Evolutionary conservation across 805 yeast species (phyloP).

Genomic region (Candida gorgasii): DNA sequence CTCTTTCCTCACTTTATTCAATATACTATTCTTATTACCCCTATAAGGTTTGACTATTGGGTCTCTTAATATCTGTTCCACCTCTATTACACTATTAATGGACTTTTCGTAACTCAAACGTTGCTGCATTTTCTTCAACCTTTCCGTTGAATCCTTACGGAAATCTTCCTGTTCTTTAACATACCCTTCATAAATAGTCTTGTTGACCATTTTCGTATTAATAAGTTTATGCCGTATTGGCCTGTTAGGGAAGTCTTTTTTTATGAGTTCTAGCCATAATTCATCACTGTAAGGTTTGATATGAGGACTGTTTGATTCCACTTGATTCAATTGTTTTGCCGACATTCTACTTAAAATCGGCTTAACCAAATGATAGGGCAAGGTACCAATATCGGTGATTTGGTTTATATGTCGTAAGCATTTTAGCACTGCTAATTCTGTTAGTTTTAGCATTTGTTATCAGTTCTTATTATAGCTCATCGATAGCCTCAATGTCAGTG

Average conservation of each 20-base stretch:
- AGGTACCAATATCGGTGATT: constrained; percentile 26
- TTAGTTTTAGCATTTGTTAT: constrained; percentile 1
- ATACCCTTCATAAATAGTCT: constrained; percentile 41
- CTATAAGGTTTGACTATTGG: constrained; percentile 24
- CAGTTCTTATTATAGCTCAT: too few species aligned
- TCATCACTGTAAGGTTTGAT: constrained; percentile 43
- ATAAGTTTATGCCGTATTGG: constrained; percentile 23
- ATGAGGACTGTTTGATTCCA: constrained; percentile 46
- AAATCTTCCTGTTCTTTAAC: constrained; percentile 43
- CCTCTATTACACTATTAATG: constrained; percentile 40
- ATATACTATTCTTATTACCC: constrained; percentile 23
- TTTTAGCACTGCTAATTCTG: constrained; percentile 14
- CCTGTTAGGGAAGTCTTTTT: constrained; percentile 49
- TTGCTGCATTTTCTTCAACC: constrained; percentile 44
- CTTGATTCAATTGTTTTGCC: constrained; percentile 40
- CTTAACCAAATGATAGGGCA: constrained; percentile 46
- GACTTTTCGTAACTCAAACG: constrained; percentile 40
- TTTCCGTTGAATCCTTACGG: constrained; percentile 43
- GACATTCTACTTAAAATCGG: constrained; percentile 49
- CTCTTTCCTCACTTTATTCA: constrained; percentile 38
- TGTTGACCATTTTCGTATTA: constrained; percentile 29
- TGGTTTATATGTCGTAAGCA: constrained; percentile 23
- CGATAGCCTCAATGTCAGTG: too few species aligned
- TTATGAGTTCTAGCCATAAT: constrained; percentile 47
- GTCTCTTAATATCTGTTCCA: constrained; percentile 27